phyloP scores from a whole-genome alignment of 2,329 filamentous ascomycete species.

The Paracoccidioides brasiliensis region DNA sequence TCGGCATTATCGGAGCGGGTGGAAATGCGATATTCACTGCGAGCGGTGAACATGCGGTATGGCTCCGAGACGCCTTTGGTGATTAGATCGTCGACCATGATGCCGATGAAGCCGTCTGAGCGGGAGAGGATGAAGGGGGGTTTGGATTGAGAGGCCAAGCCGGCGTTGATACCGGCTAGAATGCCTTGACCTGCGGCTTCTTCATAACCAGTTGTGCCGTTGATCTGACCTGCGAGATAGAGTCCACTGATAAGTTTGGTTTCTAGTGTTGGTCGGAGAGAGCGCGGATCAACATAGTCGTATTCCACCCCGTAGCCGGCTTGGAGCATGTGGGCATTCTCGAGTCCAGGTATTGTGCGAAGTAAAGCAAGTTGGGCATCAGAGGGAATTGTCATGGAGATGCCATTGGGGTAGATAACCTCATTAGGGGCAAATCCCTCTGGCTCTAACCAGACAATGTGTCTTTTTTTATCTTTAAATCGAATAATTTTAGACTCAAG shows the following conservation, averaged over 20 bases:
- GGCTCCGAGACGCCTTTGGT: conserved; percentile 95
- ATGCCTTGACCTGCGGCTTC: conserved; percentile 91
- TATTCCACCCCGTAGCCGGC: conserved; percentile 97
- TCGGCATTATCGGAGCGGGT: conserved; percentile 91
- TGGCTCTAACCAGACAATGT: conserved; percentile 94
- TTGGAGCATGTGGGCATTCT: conserved; percentile 82
- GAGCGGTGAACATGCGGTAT: conserved; percentile 95
- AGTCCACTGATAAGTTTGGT: conserved; percentile 83
- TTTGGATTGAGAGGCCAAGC: conserved; percentile 58
- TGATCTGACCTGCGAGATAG: conserved; percentile 91
- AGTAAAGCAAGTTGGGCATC: conserved; percentile 76
- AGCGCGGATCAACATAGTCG: conserved; percentile 91
- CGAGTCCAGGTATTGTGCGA: conserved; percentile 76
- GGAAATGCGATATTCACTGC: conserved; percentile 90
- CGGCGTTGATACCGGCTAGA: conserved; percentile 86
- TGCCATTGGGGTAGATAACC: conserved; percentile 87
- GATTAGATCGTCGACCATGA: conserved; percentile 96
- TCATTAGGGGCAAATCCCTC: conserved; percentile 78
- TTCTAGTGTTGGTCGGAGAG: conserved; percentile 76
- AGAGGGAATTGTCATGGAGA: conserved; percentile 90
- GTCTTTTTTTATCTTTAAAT: conserved; percentile 64
- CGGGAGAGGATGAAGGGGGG: conserved; percentile 56
- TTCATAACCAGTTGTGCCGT: conserved; percentile 95
- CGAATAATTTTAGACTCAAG: conserved; percentile 87
- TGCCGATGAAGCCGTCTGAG: conserved; percentile 88